Percentiles rank a stretch among this genome's conserved stretches.
phyloP scores from a whole-genome alignment of 2,329 filamentous ascomycete species.

The Furcasterigmium sp. region DNA sequence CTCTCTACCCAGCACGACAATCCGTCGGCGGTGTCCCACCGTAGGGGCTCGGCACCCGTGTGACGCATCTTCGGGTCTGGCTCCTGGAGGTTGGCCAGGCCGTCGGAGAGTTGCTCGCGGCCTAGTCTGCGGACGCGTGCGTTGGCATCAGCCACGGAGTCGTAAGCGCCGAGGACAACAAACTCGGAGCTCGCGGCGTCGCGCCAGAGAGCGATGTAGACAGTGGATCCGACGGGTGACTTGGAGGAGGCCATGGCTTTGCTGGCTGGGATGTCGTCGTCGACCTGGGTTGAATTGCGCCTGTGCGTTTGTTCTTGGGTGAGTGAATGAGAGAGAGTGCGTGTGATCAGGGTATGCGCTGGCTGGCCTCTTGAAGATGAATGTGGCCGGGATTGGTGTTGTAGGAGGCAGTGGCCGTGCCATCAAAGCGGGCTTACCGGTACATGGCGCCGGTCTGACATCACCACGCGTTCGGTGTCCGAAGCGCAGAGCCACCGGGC shows the following conservation, averaged over 20 bases:
- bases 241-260: too few species aligned
- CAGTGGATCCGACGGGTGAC: conserved; percentile 5
- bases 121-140: conserved; percentile 22
- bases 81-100: neutral
- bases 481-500: too few species aligned
- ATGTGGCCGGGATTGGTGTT: too few species aligned
- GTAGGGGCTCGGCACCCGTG: conserved; percentile 19
- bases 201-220: conserved; percentile 26
- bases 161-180: conserved; percentile 23
- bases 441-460: too few species aligned
- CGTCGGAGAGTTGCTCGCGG: conserved; percentile 18
- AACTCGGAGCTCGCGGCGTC: conserved; percentile 15
- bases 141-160: conserved; percentile 28
- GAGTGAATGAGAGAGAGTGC: too few species aligned
- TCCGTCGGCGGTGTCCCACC: conserved; percentile 30
- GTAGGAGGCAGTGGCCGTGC: too few species aligned
- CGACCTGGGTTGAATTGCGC: too few species aligned
- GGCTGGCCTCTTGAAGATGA: too few species aligned
- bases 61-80: neutral
- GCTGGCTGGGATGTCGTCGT: neutral
- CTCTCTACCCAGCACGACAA: conserved; percentile 30
- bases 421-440: too few species aligned
- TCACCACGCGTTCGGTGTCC: too few species aligned
- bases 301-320: too few species aligned
- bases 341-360: too few species aligned